These are phyloP conservation scores for Russula griseocarnosa DNA, from an alignment of 768 basidiomycete species.

Conservation along the genomic window DNA sequence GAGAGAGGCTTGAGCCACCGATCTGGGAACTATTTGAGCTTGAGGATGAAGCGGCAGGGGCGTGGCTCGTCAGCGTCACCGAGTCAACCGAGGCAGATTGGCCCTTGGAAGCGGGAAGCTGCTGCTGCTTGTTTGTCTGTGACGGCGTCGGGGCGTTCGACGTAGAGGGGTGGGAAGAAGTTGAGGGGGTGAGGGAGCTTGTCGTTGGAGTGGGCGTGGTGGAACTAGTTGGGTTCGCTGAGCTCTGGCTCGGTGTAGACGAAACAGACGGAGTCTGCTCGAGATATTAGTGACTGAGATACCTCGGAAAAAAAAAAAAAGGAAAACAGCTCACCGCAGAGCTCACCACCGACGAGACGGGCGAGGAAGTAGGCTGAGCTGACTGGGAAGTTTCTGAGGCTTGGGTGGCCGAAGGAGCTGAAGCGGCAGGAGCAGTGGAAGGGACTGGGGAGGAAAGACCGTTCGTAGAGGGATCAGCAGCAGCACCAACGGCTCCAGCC, in stretches of 20 bases:
- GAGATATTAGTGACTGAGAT: neutral
- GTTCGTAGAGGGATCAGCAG: constrained; percentile 37
- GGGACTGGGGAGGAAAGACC: constrained; percentile 19
- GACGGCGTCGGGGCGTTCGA: constrained; percentile 26
- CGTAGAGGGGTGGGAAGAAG: constrained; percentile 2
- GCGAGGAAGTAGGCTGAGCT: constrained; percentile 11
- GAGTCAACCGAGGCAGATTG: constrained; percentile 29
- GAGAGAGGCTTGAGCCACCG: constrained; percentile 43
- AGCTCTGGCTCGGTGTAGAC: constrained; percentile 21
- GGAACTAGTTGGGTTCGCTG: constrained; percentile 32
- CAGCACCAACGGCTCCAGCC: constrained; percentile 13
- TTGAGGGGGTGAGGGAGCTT: constrained; percentile 25
- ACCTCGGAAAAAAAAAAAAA: neutral
- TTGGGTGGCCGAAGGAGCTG: constrained; percentile 13
- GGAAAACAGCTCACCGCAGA: constrained; percentile 15
- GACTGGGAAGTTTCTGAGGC: constrained; percentile 23
- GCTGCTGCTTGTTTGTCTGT: constrained; percentile 31
- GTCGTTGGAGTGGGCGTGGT: constrained; percentile 30
- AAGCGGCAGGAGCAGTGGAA: constrained; percentile 19
- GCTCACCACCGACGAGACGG: constrained; percentile 3
- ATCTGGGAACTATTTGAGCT: constrained; percentile 34
- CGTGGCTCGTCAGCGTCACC: constrained; percentile 30
- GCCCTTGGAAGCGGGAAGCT: constrained; percentile 20
- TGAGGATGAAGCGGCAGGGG: constrained; percentile 28
- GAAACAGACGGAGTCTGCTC: constrained; percentile 6